Evolutionary conservation across 306 rosid species (phyloP), one percentile per base, ranked within the genome.

Genomic region (Geum urbanum): DNA sequence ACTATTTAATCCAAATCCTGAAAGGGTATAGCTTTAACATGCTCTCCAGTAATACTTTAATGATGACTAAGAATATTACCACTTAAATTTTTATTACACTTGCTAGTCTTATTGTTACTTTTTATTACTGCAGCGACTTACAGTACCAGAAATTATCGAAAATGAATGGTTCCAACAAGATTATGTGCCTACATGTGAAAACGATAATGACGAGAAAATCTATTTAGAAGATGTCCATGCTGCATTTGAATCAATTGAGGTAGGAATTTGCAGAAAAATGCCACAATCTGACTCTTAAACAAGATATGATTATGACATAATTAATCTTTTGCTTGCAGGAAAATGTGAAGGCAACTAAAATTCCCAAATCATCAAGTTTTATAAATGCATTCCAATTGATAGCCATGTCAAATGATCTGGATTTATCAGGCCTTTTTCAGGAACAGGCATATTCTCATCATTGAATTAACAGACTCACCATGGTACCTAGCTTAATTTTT

Each of bases 381-480:
- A 91, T 91, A 67, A 91, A 91, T 80, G 97, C 97, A 19, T 91
- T 91, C 75, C 82, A 83, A 69, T 71, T 91, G 66, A 91, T 91
- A 83, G 95, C 95, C 72, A 88, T 88, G 95, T 86, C 91, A 69
- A 83, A 82, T 39, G 97, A 90, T 80, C 91, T 90, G 19, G 88
- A 91, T 88, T 81, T 91, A 46, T 91, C 95, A 19, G 90, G 92
- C 63, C 87, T 88, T 58, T 91, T 91, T n/a, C 81, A 81, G 81
- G 97, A 86, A 79, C 84, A 84, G 92, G 97, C 70, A 79, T 75
- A 86, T 82, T 45, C 12, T 45, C 15, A 64, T 14, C 63, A 27
- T 63, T 68, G 47, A 40, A 52, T 59, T 24, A 69, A 64, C 9
- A 40, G 51, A 49, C 61, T 69, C 35, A 9, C 45, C 44, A 10